phyloP scores from a whole-genome alignment of 192 early-diverging fungal genomes.

The Podila clonocystis region DNA sequence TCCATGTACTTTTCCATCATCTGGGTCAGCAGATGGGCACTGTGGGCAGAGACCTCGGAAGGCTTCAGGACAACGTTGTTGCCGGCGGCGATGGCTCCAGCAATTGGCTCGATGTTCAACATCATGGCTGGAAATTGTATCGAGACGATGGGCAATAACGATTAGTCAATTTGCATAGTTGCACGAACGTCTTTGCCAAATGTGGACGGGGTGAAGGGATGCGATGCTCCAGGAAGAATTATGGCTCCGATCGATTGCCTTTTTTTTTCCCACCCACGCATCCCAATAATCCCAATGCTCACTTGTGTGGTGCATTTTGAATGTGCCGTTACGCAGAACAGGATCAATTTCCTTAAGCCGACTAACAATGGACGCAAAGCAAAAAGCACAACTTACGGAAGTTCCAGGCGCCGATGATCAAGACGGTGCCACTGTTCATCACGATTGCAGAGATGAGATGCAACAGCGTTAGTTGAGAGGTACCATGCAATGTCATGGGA shows the following conservation, averaged over 20 bases:
- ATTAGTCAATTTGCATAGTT: background rate
- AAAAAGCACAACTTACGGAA: conserved; percentile 48
- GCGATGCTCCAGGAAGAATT: too few relatives aligned
- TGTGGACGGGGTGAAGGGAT: too few relatives aligned
- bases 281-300: too few relatives aligned
- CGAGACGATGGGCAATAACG: background rate
- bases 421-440: conserved; percentile 35
- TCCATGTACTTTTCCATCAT: conserved; percentile 70
- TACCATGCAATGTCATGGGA: background rate
- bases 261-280: too few relatives aligned
- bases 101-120: conserved; percentile 60
- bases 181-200: too few relatives aligned
- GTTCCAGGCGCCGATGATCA: conserved; percentile 64
- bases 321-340: too few relatives aligned
- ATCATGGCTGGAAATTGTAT: conserved; percentile 42
- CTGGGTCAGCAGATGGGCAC: conserved; percentile 52
- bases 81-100: conserved; percentile 68
- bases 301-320: too few relatives aligned
- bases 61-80: conserved; percentile 60
- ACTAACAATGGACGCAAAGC: too few relatives aligned
- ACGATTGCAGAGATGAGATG: background rate
- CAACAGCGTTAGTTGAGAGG: background rate
- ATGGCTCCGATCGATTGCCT: too few relatives aligned
- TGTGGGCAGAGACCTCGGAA: conserved; percentile 60
- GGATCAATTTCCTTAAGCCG: too few relatives aligned